Evolutionary conservation across 768 basidiomycete species (phyloP).

Genomic region (Clitopilus passeckerianus): DNA sequence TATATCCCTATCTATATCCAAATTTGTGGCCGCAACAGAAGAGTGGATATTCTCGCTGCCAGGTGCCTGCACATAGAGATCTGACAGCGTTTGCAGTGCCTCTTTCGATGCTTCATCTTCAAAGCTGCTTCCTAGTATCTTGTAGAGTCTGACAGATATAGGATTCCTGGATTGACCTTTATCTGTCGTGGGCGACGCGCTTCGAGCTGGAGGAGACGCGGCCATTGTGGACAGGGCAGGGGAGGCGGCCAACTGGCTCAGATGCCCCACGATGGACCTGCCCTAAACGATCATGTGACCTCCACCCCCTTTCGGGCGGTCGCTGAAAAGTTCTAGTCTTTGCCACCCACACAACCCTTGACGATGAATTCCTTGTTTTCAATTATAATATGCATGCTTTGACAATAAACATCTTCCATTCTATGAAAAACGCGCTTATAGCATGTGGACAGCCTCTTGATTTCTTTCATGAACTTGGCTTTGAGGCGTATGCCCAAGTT

Average conservation of each 20-base stretch:
- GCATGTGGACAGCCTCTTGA: no score
- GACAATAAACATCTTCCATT: no score
- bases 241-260: no score
- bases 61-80: constrained; percentile 53
- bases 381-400: no score
- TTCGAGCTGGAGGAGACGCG: not conserved
- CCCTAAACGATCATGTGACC: not conserved
- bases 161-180: constrained; percentile 49
- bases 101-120: constrained; percentile 75
- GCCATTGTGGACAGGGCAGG: not conserved
- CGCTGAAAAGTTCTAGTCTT: no score
- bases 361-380: no score
- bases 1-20: constrained; percentile 10
- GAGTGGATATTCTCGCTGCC: constrained; percentile 20
- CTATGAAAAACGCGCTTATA: no score
- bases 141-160: constrained; percentile 83
- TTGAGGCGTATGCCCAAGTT: no score
- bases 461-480: no score
- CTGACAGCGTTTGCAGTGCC: constrained; percentile 78
- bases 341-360: no score
- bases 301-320: no score
- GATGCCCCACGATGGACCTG: not conserved
- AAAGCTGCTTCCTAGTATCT: constrained; percentile 79
- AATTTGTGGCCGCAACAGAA: constrained; percentile 24
- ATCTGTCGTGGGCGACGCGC: not conserved